Base-by-base conservation (phyloP, 441 rosid species). In the Erysimum pusillum region DNA sequence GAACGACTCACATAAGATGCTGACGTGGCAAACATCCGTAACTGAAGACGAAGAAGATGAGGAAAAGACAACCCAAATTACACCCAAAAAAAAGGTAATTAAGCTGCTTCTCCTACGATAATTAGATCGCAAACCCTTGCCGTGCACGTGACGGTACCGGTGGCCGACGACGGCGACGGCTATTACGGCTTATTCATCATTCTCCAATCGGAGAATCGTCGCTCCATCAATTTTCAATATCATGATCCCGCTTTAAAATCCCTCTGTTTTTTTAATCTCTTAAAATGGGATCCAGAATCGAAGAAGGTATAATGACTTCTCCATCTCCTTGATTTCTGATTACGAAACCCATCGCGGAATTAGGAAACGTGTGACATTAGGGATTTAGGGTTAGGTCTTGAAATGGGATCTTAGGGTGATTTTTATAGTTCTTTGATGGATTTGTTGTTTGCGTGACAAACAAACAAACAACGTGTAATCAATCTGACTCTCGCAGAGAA, bases 281-380 rank as follows among this genome's bases (percentile, higher is more conserved):
- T 51, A 41, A 35, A 5, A 83, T 86, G 87, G 85, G 63, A 71
- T 77, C 67, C 67, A 76, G 65, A 74, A 75, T 63, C 72, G 81
- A 83, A 58, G 84, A 81, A 80, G 84, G 86, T 81, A 58, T 49
- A 20, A 18, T 12, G 17, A 59, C 75, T 52, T 75, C 72, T 77
- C 59, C 45, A 51, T 17, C 12, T 20, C 13, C 8, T 2, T 46
- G 9, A 38, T 79, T 46, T 57, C 10, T 38, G 20, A 25, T 61
- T 53, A 11, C 35, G 25, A 7, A 49, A 20, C 18, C 5, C 39
- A 3, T 34, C 65, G 9, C 18, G 6, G 7, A 59, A 38, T 49
- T 41, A 3, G 12, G 41, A 49, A 65, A 77, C 34, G 15, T 63
- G 17, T 65, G 6, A 54, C 8, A 42, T n/a, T n/a, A n/a, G n/a